A percentile compares a stretch with the other conserved stretches of the same genome.
Evolutionary conservation across 148 eudicot genomes (phyloP).

Genomic region (Silene uniflora): DNA sequence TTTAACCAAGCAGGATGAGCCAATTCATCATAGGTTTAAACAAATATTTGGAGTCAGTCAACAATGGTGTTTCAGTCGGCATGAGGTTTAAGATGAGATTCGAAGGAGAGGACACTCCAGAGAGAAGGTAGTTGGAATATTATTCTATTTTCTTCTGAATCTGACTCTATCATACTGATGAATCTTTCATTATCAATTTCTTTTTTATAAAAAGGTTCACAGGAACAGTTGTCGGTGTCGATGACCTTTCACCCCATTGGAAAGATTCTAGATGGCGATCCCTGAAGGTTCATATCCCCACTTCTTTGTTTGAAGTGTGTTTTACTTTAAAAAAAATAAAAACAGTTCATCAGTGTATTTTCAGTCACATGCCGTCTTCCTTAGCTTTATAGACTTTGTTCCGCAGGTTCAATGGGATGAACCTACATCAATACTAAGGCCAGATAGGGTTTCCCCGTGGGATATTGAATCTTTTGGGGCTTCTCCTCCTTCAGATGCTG

Average conservation of each 20-base stretch:
- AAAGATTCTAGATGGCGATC: slow-evolving; percentile 79
- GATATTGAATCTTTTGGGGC: slow-evolving; percentile 83
- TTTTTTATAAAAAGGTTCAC: slow-evolving; percentile 56
- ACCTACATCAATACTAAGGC: slow-evolving; percentile 66
- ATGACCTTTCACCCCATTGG: slow-evolving; percentile 74
- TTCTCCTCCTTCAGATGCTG: slow-evolving; percentile 37
- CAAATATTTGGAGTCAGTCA: slow-evolving; percentile 77
- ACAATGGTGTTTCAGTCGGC: slow-evolving; percentile 55
- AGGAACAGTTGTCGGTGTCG: slow-evolving; percentile 83
- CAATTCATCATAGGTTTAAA: slow-evolving; percentile 91
- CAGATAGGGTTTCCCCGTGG: slow-evolving; percentile 94
- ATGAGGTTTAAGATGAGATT: slow-evolving; percentile 93
- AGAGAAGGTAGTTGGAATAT: slow-evolving; percentile 52
- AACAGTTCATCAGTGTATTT: background rate
- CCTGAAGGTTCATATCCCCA: slow-evolving; percentile 50
- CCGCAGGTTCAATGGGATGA: slow-evolving; percentile 98
- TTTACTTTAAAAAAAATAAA: background rate
- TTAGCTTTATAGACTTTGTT: slow-evolving; percentile 5
- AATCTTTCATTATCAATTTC: background rate
- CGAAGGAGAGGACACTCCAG: slow-evolving; percentile 95
- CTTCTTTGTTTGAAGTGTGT: background rate
- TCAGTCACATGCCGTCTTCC: background rate
- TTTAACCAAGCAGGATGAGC: slow-evolving; percentile 59
- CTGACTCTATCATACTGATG: background rate
- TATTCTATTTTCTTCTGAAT: background rate